Base-by-base conservation (phyloP, 495 filamentous ascomycete species). In the Penicillium turbatum region DNA sequence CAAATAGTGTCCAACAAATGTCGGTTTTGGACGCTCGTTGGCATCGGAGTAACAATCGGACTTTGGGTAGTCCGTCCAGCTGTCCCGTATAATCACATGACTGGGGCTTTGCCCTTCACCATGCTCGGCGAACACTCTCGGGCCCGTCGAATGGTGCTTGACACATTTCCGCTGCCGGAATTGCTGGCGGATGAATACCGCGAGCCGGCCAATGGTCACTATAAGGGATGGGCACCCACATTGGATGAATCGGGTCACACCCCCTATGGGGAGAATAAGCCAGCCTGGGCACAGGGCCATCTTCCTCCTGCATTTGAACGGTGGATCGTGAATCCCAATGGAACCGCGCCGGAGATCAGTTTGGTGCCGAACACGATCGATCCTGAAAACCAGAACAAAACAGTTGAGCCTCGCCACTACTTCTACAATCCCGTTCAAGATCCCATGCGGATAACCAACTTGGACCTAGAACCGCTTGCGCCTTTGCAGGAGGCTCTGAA, bases 371-470 rank as follows among this genome's bases (percentile, higher is more conserved):
- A 42, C 30, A 12, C 29, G 19, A 41, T 6, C 2, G 24, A 50
- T 17, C 13, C 30, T 39, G 40, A 30, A 4, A 35, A 40, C 6
- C n/a, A 40, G 26, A 53, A 45, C 21, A 43, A 53, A 19, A 29
- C 57, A 6, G 44, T 34, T 8, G 49, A 34, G 52, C n/a, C 26
- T 43, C 11, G 41, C 56, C 30, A 56, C 48, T 37, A 53, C 45
- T 67, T 67, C 37, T 78, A 75, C 41, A 66, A 76, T 31, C 65
- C 74, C 5, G 59, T 60, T n/a, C 51, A 56, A 1, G 75, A 78
- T 49, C 74, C 75, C 0, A 54, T 76, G 5, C 70, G 72, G 51
- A 68, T 78, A 29, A 69, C 68, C 11, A 78, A 78, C 43, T 53
- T 77, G 7, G 68, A 68, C 5, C 53, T 65, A 9, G 61, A 65